A percentile compares a stretch with the other conserved stretches of the same genome.
These are phyloP conservation scores for Vickermania ingenoplastis DNA, from an alignment of 208 protist genomes.

Conservation along the genomic window DNA sequence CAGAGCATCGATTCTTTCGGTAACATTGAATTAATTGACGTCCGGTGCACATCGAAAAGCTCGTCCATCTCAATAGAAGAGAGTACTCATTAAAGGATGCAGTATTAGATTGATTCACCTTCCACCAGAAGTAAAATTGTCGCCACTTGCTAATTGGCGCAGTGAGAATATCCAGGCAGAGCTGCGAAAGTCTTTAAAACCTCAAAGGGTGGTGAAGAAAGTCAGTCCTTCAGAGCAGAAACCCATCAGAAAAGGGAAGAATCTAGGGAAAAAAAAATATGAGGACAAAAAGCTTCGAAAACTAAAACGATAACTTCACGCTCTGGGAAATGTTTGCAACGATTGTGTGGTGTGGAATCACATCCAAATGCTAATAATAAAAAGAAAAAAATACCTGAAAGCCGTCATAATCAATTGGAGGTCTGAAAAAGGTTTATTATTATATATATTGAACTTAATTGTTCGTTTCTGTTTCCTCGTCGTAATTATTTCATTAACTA, in stretches of 20 bases:
- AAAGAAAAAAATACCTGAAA: not conserved
- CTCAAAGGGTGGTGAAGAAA: constrained; percentile 10
- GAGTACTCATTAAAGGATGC: constrained; percentile 33
- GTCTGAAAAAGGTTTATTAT: not conserved
- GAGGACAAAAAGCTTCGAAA: constrained; percentile 1
- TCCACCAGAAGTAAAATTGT: constrained; percentile 42
- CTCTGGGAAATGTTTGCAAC: constrained; percentile 5
- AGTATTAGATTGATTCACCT: constrained; percentile 44
- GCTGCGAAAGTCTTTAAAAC: constrained; percentile 31
- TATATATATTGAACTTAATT: not conserved
- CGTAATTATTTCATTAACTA: constrained; percentile 6
- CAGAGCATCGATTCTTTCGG: constrained; percentile 25
- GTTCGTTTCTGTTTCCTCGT: not conserved
- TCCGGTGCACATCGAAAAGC: constrained; percentile 33
- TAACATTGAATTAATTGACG: constrained; percentile 55
- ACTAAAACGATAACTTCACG: constrained; percentile 1
- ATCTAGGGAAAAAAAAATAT: not conserved
- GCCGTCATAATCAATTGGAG: not conserved
- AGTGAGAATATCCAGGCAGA: constrained; percentile 26
- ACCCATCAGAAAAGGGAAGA: not conserved
- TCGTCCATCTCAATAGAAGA: constrained; percentile 41
- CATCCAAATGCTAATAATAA: not conserved
- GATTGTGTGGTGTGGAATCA: not conserved
- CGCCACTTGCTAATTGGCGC: constrained; percentile 39
- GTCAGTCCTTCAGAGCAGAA: constrained; percentile 1